Evolutionary conservation across 1,284 basidiomycete genomes (phyloP).

Genomic region (Puccinia hordei): DNA sequence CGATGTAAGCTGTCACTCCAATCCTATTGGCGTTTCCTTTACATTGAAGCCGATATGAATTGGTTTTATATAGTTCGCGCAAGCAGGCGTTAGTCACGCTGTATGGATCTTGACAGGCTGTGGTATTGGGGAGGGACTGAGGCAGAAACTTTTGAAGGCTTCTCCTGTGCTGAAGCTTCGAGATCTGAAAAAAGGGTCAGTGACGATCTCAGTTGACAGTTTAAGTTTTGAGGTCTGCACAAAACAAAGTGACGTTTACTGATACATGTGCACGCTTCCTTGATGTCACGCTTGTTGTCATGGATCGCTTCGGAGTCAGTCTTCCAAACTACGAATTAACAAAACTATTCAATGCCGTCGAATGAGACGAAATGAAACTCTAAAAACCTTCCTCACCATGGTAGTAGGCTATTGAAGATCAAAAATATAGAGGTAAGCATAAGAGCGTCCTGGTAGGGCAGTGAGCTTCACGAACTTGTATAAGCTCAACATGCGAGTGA

Average conservation of each 20-base stretch:
- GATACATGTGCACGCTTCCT: neutral
- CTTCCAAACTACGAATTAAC: slow-evolving; percentile 36
- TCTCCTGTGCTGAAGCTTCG: neutral
- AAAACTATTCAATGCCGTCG: neutral
- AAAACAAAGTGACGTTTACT: neutral
- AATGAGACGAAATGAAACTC: neutral
- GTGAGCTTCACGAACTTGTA: slow-evolving; percentile 11
- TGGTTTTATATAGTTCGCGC: slow-evolving; percentile 22
- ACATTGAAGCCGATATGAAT: slow-evolving; percentile 13
- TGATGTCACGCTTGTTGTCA: neutral
- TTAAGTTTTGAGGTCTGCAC: neutral
- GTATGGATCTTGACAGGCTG: slow-evolving; percentile 10
- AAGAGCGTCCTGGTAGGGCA: neutral
- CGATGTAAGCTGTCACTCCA: slow-evolving; percentile 27
- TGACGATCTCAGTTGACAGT: neutral
- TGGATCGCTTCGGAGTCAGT: neutral
- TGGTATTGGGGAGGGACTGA: neutral
- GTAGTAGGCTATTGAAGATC: slow-evolving; percentile 28
- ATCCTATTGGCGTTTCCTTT: slow-evolving; percentile 15
- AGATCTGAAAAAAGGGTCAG: neutral
- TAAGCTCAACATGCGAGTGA: slow-evolving; percentile 27
- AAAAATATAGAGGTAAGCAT: neutral
- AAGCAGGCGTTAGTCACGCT: slow-evolving; percentile 29
- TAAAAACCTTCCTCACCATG: slow-evolving; percentile 3
- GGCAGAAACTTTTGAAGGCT: neutral